Evolutionary conservation across 2,329 filamentous ascomycete species (phyloP), one percentile per base, ranked within the genome.

Genomic region (Huntiella omanensis): DNA sequence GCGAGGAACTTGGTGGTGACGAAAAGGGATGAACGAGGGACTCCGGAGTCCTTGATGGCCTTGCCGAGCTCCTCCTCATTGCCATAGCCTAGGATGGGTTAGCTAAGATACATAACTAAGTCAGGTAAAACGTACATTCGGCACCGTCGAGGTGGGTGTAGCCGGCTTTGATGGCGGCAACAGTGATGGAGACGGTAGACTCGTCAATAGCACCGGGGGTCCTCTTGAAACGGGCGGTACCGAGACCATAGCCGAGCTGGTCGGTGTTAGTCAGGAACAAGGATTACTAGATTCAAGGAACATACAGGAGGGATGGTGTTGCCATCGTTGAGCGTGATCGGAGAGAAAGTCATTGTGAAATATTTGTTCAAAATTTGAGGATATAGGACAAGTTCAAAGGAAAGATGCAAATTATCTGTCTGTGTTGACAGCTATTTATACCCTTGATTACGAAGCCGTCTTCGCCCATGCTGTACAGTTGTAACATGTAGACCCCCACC

Each of bases 81-180:
- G 43, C 67, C 65, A 56, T 80, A 79, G 11, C 62, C 73, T 76
- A 17, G 34, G 35, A 10, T 10, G 3, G 8, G 8, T 6, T 32
- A 13, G 33, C 35, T n/a, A 34, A 46, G 33, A n/a, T 36, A 2
- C 6, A 2, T 10, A 8, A 13, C 15, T 5, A 17, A 42, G 6
- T 10, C 5, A 5, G 36, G 36, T 17, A 33, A 22, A 8, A 52
- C 61, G 48, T 57, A 77, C 77, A 62, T 64, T 87, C 77, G 15
- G 83, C 83, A 38, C 81, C 75, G 58, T 88, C 83, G 3, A 87
- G 66, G 55, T 87, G 81, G 49, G 69, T 68, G 59, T 77, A 86
- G 17, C 79, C 81, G n/a, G 73, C 60, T 46, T 72, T 69, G 54
- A 85, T 78, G 32, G 82, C 81, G 52, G 63, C 68, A 48, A 79